A percentile compares a stretch with the other conserved stretches of the same genome.
phyloP scores from a whole-genome alignment of 2,329 filamentous ascomycete species.

The Colletotrichum higginsianum region DNA sequence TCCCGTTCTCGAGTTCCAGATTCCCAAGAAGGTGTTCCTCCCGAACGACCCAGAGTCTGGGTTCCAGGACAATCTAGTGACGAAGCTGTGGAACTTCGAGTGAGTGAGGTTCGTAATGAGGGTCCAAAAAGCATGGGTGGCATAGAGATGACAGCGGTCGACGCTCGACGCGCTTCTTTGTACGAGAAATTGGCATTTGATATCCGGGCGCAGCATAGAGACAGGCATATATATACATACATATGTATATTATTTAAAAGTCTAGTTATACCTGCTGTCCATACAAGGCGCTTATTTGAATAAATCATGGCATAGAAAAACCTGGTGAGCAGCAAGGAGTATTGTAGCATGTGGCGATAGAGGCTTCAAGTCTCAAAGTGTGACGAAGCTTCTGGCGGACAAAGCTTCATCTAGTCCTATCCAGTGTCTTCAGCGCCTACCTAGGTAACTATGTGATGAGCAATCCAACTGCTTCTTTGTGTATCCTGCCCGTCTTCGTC shows the following conservation, averaged over 20 bases:
- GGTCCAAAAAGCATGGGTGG: not conserved
- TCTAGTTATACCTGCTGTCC: constrained; percentile 13
- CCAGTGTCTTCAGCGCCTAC: not conserved
- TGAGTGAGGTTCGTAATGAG: constrained; percentile 19
- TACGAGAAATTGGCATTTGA: constrained; percentile 24
- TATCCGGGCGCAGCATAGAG: constrained; percentile 18
- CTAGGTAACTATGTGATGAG: too few species aligned
- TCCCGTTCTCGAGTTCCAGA: constrained; percentile 93
- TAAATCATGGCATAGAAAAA: not conserved
- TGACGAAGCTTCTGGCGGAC: not conserved
- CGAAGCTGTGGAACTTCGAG: constrained; percentile 74
- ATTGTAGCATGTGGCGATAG: too few species aligned
- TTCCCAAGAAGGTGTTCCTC: constrained; percentile 86
- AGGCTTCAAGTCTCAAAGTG: not conserved
- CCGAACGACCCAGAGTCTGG: constrained; percentile 64
- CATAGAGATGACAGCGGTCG: not conserved
- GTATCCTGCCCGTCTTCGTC: too few species aligned
- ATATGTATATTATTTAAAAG: constrained; percentile 12
- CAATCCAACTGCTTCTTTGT: not conserved
- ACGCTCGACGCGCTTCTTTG: not conserved
- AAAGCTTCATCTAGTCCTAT: not conserved
- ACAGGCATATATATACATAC: constrained; percentile 26
- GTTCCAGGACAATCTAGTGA: constrained; percentile 68
- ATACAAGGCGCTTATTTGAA: constrained; percentile 2
- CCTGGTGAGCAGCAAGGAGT: too few species aligned